Evolutionary conservation across 2,329 filamentous ascomycete species (phyloP).

Genomic region (Pseudogymnoascus sp.): DNA sequence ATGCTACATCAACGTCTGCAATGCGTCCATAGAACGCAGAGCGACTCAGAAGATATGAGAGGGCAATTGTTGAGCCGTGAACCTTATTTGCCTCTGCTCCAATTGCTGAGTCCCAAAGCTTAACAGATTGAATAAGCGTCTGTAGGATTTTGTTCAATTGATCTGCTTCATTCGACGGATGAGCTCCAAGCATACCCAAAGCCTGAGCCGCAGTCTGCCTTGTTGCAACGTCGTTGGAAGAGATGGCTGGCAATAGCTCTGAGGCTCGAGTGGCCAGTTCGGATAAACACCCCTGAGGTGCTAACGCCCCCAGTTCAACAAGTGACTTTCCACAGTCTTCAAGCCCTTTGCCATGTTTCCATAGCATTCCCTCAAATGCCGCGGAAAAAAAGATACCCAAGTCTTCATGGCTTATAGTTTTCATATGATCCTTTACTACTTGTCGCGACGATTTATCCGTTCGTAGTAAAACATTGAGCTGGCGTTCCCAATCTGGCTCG

Average conservation of each 20-base stretch:
- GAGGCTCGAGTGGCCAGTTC: slow-evolving; percentile 40
- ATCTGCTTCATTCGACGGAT: slow-evolving; percentile 39
- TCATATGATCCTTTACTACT: slow-evolving; percentile 48
- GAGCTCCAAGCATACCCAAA: slow-evolving; percentile 69
- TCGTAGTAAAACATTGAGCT: slow-evolving; percentile 63
- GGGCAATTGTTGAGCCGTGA: slow-evolving; percentile 51
- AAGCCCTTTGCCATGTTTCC: slow-evolving; percentile 30
- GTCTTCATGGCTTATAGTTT: slow-evolving; percentile 31
- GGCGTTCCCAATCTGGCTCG: slow-evolving; percentile 77
- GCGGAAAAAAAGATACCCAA: slow-evolving; percentile 42
- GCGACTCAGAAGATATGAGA: slow-evolving; percentile 51
- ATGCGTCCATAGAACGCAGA: slow-evolving; percentile 39
- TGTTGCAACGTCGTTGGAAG: slow-evolving; percentile 63
- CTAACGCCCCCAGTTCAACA: slow-evolving; percentile 43
- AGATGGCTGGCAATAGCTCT: slow-evolving; percentile 51
- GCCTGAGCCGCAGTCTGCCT: slow-evolving; percentile 59
- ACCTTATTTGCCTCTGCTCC: slow-evolving; percentile 51
- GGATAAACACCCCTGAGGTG: slow-evolving; percentile 42
- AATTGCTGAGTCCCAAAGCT: slow-evolving; percentile 45
- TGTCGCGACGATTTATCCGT: slow-evolving; percentile 59
- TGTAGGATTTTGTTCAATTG: slow-evolving; percentile 36
- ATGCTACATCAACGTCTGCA: slow-evolving; percentile 28
- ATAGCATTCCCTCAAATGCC: slow-evolving; percentile 48
- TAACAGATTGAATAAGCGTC: slow-evolving; percentile 38
- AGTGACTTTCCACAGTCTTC: slow-evolving; percentile 45